A percentile compares a stretch with the other conserved stretches of the same genome.
These are phyloP conservation scores for Isabelozyma pseudorhagii DNA, from an alignment of 805 yeast species.

Conservation along the genomic window DNA sequence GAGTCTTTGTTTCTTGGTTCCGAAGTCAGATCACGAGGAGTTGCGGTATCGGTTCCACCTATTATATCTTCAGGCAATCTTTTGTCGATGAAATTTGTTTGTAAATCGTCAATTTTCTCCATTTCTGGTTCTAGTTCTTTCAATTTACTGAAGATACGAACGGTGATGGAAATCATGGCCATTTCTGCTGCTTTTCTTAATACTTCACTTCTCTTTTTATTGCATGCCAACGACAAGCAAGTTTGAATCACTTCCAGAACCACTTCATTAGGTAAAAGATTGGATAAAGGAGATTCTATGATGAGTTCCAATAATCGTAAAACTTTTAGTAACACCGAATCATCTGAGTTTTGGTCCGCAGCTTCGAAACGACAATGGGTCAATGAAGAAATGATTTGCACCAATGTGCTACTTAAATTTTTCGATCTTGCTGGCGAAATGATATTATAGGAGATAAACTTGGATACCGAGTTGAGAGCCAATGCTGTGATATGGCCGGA, in stretches of 20 bases:
- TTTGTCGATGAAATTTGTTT: constrained; percentile 45
- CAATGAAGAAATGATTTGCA: constrained; percentile 68
- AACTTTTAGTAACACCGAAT: constrained; percentile 82
- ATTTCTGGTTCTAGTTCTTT: constrained; percentile 48
- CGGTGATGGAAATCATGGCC: constrained; percentile 68
- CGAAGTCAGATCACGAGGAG: constrained; percentile 9
- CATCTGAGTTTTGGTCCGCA: constrained; percentile 88
- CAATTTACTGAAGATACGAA: constrained; percentile 62
- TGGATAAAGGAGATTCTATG: constrained; percentile 62
- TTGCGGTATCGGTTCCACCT: constrained; percentile 43
- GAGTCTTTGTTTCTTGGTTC: neutral
- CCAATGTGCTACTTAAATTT: constrained; percentile 55
- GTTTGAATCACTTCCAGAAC: constrained; percentile 89
- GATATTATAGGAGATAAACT: constrained; percentile 68
- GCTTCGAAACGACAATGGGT: constrained; percentile 97
- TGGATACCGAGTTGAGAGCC: constrained; percentile 72
- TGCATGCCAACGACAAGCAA: constrained; percentile 86
- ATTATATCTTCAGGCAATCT: constrained; percentile 57
- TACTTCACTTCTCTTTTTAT: constrained; percentile 86
- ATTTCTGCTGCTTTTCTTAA: constrained; percentile 86
- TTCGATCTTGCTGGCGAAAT: constrained; percentile 48
- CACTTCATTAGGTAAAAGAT: constrained; percentile 71
- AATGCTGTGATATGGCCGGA: constrained; percentile 82
- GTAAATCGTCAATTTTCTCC: constrained; percentile 38
- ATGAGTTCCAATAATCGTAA: constrained; percentile 67